phyloP scores from a whole-genome alignment of 805 yeast species.

The Sugiyamaella mastotermitis region DNA sequence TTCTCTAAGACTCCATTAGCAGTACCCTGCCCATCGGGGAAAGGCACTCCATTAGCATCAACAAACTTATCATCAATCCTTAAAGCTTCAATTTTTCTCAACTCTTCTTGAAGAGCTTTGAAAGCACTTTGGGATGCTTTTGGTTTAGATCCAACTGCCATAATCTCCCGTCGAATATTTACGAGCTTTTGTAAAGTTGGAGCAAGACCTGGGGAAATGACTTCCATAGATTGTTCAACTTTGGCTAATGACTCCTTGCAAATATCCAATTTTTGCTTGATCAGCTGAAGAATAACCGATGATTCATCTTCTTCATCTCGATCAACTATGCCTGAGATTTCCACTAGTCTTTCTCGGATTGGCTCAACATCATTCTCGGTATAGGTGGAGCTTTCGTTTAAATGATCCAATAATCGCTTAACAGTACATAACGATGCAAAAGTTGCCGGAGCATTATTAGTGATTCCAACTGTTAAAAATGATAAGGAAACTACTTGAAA shows the following conservation, averaged over 20 bases:
- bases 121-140: conserved; percentile 30
- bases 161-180: conserved; percentile 53
- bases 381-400: conserved; percentile 73
- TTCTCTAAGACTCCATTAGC: conserved; percentile 57
- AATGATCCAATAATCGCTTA: conserved; percentile 73
- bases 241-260: conserved; percentile 53
- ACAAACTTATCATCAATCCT: conserved; percentile 54
- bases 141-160: conserved; percentile 44
- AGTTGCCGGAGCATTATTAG: conserved; percentile 88
- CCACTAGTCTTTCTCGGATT: conserved; percentile 63
- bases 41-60: conserved; percentile 21
- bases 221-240: conserved; percentile 51
- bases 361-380: conserved; percentile 81
- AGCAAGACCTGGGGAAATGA: conserved; percentile 46
- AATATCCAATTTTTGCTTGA: conserved; percentile 59
- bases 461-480: conserved; percentile 86
- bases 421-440: conserved; percentile 87
- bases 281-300: conserved; percentile 53
- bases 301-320: conserved; percentile 34
- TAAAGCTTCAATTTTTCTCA: conserved; percentile 39
- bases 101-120: conserved; percentile 33
- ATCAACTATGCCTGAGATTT: conserved; percentile 59
- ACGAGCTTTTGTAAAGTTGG: conserved; percentile 55
- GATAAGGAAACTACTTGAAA: conserved; percentile 83
- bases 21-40: conserved; percentile 25